Conservation (phyloP, 495 filamentous ascomycete species). For the Penicillium pulvis region DNA sequence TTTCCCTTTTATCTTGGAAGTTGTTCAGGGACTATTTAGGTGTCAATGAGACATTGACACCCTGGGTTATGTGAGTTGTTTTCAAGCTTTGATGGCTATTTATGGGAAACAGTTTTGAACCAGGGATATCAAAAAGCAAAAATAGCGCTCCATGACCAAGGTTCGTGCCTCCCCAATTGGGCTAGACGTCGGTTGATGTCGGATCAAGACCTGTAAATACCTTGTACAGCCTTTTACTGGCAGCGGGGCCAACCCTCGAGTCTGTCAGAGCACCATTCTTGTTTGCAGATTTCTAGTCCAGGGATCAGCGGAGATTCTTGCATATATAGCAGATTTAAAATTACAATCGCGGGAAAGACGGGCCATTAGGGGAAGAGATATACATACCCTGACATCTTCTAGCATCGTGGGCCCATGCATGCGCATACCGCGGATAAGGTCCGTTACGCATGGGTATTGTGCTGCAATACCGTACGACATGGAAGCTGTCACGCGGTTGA, state of each 20-base stretch:
- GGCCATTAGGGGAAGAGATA: constrained; percentile 1
- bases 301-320: not conserved
- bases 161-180: not conserved
- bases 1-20: not conserved
- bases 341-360: not conserved
- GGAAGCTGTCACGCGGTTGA: constrained; percentile 69
- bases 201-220: constrained; percentile 73
- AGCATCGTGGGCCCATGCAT: constrained; percentile 59
- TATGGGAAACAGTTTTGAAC: not conserved
- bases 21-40: not conserved
- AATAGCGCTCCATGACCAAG: not conserved
- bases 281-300: constrained; percentile 61
- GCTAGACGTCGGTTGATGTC: constrained; percentile 66
- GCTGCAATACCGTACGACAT: constrained; percentile 71
- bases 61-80: too few relatives aligned
- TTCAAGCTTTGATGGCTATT: too few relatives aligned
- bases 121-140: not conserved
- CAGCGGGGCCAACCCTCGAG: constrained; percentile 63
- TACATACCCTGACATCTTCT: constrained; percentile 56
- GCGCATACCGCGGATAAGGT: constrained; percentile 61
- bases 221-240: constrained; percentile 73
- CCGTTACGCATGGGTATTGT: constrained; percentile 59
- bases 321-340: not conserved
- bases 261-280: constrained; percentile 67
- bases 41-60: too few relatives aligned